Base-by-base conservation (phyloP, 2,329 filamentous ascomycete genomes). In the Pseudogymnoascus sp. region DNA sequence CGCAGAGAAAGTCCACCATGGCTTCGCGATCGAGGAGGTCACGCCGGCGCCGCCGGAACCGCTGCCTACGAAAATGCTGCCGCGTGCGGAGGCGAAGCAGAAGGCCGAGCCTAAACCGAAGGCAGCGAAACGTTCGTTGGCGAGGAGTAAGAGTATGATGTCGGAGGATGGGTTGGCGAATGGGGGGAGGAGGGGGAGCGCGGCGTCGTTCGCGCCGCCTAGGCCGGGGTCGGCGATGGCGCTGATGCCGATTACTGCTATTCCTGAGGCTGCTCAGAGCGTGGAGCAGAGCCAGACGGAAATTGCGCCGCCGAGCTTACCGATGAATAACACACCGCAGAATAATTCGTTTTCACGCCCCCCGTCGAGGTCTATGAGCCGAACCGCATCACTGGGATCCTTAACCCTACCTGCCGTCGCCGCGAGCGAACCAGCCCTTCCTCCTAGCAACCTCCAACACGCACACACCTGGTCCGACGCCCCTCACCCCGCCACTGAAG, bases 381-480 rank as follows among this genome's bases (percentile, higher is more conserved):
- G 67, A 18, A 73, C 66, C 31, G 71, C 67, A 28, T 75, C 69
- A 11, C 65, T 69, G 41, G 70, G 71, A 52, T 67, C 71, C 1
- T 65, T 75, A 12, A 68, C 68, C 38, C 69, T 75, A 21, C 71
- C 75, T 33, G 67, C 69, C 33, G 70, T 79, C 33, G 75, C 79
- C 2, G 78, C 80, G 3, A 86, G 81, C 66, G 84, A 86, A 63
- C 81, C 83, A 8, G 71, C 72, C 23, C 72, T 76, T 1, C 79
- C 78, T 18, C 78, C 74, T 4, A 37, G 33, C 7, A 67, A 14
- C 41, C 71, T 78, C 21, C 73, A 77, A 9, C 72, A 76, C 65
- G 74, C 76, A 23, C 76, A 80, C 63, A 77, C 76, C 25, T 79
- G 76, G 74, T 67, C 76, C 71, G 73, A 80, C 74, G 76, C 77